Conservation (phyloP, 139 green algal species). For the Coccomyxa sp. region DNA sequence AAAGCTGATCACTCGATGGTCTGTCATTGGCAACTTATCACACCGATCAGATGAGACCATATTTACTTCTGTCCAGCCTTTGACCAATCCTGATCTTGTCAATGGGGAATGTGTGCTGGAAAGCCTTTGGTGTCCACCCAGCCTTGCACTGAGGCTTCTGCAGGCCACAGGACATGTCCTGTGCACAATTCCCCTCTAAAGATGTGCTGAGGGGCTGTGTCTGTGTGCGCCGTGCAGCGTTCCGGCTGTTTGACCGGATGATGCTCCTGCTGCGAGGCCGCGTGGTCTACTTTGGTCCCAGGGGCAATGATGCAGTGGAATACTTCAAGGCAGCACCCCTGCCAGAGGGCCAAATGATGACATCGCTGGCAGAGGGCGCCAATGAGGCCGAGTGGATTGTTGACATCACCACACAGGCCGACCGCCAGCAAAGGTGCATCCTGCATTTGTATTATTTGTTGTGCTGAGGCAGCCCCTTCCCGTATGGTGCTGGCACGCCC, state of each 20-base stretch:
- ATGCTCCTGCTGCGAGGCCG: slow-evolving; percentile 32
- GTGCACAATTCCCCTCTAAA: neutral
- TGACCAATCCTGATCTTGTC: too few species aligned
- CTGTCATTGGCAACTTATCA: too few species aligned
- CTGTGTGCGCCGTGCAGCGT: slow-evolving; percentile 13
- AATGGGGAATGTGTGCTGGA: too few species aligned
- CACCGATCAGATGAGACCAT: too few species aligned
- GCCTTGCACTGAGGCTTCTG: too few species aligned
- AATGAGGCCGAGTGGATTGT: slow-evolving; percentile 29
- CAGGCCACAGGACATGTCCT: neutral
- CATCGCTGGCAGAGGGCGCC: neutral
- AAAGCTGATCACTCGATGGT: too few species aligned
- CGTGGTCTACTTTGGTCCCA: slow-evolving; percentile 50
- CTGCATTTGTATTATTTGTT: too few species aligned
- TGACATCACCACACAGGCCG: slow-evolving; percentile 32
- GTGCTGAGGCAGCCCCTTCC: neutral
- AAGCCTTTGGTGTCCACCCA: too few species aligned
- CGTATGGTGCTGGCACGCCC: too few species aligned
- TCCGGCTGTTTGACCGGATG: slow-evolving; percentile 68
- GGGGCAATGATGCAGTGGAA: slow-evolving; percentile 6
- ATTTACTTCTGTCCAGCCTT: too few species aligned
- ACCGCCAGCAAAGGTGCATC: neutral
- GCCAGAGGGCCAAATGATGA: neutral
- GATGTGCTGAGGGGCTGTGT: neutral
- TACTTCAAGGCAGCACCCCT: neutral